Evolutionary conservation across 2,329 filamentous ascomycete genomes (phyloP), one percentile per base, ranked within the genome.

Genomic region (Drechmeria coniospora): DNA sequence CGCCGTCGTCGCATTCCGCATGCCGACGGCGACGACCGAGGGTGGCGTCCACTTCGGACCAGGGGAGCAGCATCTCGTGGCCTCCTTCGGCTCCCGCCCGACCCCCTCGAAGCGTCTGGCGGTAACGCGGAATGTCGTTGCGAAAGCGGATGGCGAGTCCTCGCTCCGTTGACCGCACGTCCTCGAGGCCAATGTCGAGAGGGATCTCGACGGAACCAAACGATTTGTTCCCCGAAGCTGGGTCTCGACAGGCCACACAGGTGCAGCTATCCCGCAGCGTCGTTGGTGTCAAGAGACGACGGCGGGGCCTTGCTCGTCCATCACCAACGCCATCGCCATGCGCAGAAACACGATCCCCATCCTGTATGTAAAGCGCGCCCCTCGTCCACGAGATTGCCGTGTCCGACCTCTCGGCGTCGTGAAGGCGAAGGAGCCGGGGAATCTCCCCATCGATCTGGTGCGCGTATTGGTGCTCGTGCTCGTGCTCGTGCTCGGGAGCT

Each of bases 121-220:
- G 35, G 14, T 46, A 44, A 11, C 44, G 45, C 4, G 48, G 37
- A 28, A 60, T 54, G 32, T 68, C 63, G 27, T 54, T 43, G 5
- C 49, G 42, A 73, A 81, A 90, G n/a, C 54, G 45, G 6, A 87
- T 50, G 13, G 60, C 53, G 9, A 82, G 50, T 1, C 54, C 51
- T 12, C 60, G 51, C 0, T 53, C 39, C 11, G 39, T 38, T 1
- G 49, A 28, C 2, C 40, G 35, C 17, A 55, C 51, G 2, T 35
- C 17, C 4, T 39, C 33, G 13, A 61, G 44, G 9, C 35, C 27
- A 16, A 61, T 51, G 8, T 41, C 26, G 2, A 36, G 15, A 5
- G 52, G 50, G 5, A 66, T 49, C 18, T 61, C 53, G 16, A 49
- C 47, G 4, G 56, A 59, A 1, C 53, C 50, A 39, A 61, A 65